Percentiles rank a stretch among this genome's conserved stretches.
Evolutionary conservation across 2,329 filamentous ascomycete genomes (phyloP).

Genomic region (Cucurbitaria berberidis): DNA sequence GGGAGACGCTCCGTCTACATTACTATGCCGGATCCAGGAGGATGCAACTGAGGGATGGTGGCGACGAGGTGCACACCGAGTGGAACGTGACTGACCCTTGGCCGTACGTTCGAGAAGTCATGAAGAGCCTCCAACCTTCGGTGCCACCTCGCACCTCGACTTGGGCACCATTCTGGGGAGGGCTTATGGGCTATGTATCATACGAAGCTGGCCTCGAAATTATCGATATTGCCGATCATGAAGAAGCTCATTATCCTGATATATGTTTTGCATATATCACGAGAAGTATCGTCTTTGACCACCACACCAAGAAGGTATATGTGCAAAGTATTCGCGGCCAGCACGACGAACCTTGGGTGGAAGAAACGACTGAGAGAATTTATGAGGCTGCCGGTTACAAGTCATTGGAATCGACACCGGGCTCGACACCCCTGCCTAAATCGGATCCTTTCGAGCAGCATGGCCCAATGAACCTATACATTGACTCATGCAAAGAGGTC

Average conservation of each 20-base stretch:
- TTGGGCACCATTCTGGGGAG: constrained; percentile 73
- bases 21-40: constrained; percentile 37
- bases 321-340: constrained; percentile 69
- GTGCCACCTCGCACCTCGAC: constrained; percentile 33
- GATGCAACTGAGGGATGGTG: constrained; percentile 40
- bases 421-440: constrained; percentile 28
- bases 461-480: constrained; percentile 34
- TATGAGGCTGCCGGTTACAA: constrained; percentile 38
- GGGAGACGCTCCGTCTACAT: constrained; percentile 53
- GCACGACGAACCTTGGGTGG: constrained; percentile 56
- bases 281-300: constrained; percentile 78
- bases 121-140: constrained; percentile 43
- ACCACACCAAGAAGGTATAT: constrained; percentile 65
- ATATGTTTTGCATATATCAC: constrained; percentile 78
- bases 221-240: constrained; percentile 56
- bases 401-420: constrained; percentile 39
- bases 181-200: constrained; percentile 82
- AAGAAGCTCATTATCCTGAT: constrained; percentile 62
- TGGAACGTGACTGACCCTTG: constrained; percentile 45
- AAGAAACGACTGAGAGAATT: constrained; percentile 37
- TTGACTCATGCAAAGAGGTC: constrained; percentile 26
- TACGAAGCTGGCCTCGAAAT: constrained; percentile 80
- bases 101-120: constrained; percentile 49
- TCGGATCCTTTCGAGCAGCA: constrained; percentile 42
- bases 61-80: constrained; percentile 34